Base-by-base conservation (phyloP, 257 asterid genomes). In the Solanum tacnaense region DNA sequence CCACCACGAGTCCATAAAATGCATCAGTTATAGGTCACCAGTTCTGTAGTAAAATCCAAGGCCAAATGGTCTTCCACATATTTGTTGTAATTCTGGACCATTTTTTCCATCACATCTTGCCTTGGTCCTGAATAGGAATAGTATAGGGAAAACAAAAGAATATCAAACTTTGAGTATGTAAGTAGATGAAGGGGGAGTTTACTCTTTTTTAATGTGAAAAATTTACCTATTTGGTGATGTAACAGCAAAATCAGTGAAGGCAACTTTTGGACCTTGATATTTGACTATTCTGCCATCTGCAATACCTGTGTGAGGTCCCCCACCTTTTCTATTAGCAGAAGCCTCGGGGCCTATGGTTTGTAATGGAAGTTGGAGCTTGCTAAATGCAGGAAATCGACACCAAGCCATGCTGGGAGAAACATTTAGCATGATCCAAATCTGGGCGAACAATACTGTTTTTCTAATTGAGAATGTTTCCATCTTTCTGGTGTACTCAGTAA, bases 231-330 rank as follows among this genome's bases (percentile, higher is more conserved):
- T 88, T 35, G 92, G 90, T 35, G 93, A 76, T 31, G 94, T 93
- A 83, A 86, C 84, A 31, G 95, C 96, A 39, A 92, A 94, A 27
- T 91, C 92, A 5, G 72, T 39, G 60, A 93, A 94, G 4, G 88
- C 89, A 27, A 32, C 8, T 10, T 29, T 36, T 3, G 90, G 88
- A 71, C 88, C 92, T 41, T 85, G 20, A 41, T 73, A 90, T 73
- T 88, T 92, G 84, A 93, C 90, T 41, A 94, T 75, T 62, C 95
- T 90, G 38, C 96, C 98, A 84, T 93, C 96, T 25, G 65, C 89
- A 23, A 92, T 92, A 23, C 92, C 95, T 8, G 92, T 90, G 87
- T 94, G 92, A 21, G 93, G 92, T 38, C 93, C 94, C 0, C 18
- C 60, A 11, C 84, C 86, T 35, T 46, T 35, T 25, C 89, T 78